These are phyloP conservation scores for Trypanosoma boissoni DNA, from an alignment of 208 protist genomes.

Conservation along the genomic window DNA sequence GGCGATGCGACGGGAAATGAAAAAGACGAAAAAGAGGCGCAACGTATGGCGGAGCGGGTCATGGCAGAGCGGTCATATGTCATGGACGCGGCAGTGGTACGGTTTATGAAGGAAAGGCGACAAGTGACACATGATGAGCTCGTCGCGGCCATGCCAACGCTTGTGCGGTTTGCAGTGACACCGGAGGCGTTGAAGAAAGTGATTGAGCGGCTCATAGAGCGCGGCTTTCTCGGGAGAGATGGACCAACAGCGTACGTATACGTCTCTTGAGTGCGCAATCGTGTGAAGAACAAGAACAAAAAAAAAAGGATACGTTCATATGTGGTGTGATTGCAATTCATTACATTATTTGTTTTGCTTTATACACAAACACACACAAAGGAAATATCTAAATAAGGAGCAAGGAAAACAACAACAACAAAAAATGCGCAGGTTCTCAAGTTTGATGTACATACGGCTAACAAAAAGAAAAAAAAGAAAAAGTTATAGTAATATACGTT, in stretches of 20 bases:
- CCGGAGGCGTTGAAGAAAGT: constrained; percentile 87
- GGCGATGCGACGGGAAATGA: constrained; percentile 7
- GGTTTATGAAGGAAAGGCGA: constrained; percentile 91
- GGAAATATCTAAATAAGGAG: background rate
- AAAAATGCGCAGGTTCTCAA: constrained; percentile 11
- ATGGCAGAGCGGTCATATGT: constrained; percentile 79
- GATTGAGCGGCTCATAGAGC: constrained; percentile 93
- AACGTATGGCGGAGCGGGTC: constrained; percentile 70
- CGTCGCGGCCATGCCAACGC: constrained; percentile 63
- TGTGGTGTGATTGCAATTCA: background rate
- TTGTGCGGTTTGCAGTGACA: constrained; percentile 87
- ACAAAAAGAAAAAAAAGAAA: no score
- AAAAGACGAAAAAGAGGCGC: constrained; percentile 25
- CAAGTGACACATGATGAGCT: constrained; percentile 80
- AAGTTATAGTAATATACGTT: background rate
- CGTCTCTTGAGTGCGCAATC: constrained; percentile 56
- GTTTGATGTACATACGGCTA: no score
- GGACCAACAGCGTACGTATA: constrained; percentile 84
- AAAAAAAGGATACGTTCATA: constrained; percentile 8
- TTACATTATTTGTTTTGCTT: constrained; percentile 8
- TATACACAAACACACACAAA: constrained; percentile 4
- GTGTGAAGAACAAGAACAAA: background rate
- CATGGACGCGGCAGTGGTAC: constrained; percentile 92
- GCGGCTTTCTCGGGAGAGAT: constrained; percentile 92
- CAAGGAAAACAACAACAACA: constrained; percentile 17